Conservation (phyloP, 495 filamentous ascomycete genomes). For the Pyrenopolyporus hunteri region DNA sequence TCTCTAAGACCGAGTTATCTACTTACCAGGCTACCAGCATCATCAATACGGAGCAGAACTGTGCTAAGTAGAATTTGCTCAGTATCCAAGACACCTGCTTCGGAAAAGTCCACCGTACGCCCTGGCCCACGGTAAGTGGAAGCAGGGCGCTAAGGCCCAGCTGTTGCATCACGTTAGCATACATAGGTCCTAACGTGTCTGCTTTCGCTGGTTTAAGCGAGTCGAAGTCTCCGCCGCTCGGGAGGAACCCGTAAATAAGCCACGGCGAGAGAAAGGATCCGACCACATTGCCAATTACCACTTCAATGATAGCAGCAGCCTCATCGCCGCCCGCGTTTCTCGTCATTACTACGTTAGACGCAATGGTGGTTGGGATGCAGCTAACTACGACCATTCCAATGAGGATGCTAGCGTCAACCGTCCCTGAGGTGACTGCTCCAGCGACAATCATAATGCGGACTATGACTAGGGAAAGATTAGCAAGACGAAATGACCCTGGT, state of each 20-base stretch:
- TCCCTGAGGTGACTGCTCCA: slow-evolving; percentile 45
- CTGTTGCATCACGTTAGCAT: slow-evolving; percentile 59
- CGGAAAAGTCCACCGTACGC: slow-evolving; percentile 56
- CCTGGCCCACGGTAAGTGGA: slow-evolving; percentile 57
- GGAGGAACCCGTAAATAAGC: slow-evolving; percentile 58
- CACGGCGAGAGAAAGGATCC: slow-evolving; percentile 60
- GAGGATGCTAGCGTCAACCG: slow-evolving; percentile 57
- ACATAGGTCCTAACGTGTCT: slow-evolving; percentile 54
- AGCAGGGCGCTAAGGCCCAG: slow-evolving; percentile 57
- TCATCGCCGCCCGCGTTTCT: slow-evolving; percentile 61
- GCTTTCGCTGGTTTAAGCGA: slow-evolving; percentile 51
- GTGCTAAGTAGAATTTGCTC: slow-evolving; percentile 53
- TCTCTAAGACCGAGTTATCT: not conserved
- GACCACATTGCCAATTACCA: slow-evolving; percentile 60
- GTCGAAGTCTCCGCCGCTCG: slow-evolving; percentile 51
- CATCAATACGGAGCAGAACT: slow-evolving; percentile 54
- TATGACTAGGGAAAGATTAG: slow-evolving; percentile 47
- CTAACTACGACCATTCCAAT: slow-evolving; percentile 60
- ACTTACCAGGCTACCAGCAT: slow-evolving; percentile 59
- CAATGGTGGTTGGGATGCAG: slow-evolving; percentile 65
- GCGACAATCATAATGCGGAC: slow-evolving; percentile 56
- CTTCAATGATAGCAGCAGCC: slow-evolving; percentile 60
- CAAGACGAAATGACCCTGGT: slow-evolving; percentile 1
- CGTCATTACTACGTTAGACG: slow-evolving; percentile 65
- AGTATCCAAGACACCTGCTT: slow-evolving; percentile 49